Evolutionary conservation across 768 basidiomycete species (phyloP).

Genomic region (Lentinula guzmanii): DNA sequence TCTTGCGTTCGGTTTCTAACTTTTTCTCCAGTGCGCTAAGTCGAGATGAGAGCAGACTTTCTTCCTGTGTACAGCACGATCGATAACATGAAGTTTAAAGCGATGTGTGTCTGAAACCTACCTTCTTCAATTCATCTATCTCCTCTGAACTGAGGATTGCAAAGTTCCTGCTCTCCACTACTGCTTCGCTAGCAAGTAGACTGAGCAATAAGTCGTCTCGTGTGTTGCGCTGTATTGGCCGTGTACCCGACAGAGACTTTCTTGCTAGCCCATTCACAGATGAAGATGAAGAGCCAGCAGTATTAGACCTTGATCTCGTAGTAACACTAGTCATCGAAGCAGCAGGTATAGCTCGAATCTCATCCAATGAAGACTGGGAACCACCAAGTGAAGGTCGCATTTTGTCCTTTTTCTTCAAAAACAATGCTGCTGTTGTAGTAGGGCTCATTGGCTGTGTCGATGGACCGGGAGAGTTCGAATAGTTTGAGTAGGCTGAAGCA

Average conservation of each 20-base stretch:
- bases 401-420: conserved; percentile 46
- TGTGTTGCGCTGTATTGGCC: conserved; percentile 42
- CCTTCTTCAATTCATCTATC: conserved; percentile 48
- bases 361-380: not conserved
- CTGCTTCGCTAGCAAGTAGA: conserved; percentile 88
- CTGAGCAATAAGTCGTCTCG: conserved; percentile 86
- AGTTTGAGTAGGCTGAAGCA: conserved; percentile 4
- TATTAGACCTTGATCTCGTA: not conserved
- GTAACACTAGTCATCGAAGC: not conserved
- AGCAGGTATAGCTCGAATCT: not conserved
- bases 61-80: conserved; percentile 47
- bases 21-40: conserved; percentile 65
- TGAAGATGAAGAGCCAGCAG: not conserved
- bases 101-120: conserved; percentile 13
- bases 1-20: conserved; percentile 76
- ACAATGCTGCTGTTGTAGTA: conserved; percentile 38
- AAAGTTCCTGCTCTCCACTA: conserved; percentile 83
- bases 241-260: conserved; percentile 29
- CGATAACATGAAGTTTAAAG: not conserved
- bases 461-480: not conserved
- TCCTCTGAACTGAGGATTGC: conserved; percentile 60
- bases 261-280: conserved; percentile 21
- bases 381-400: conserved; percentile 13
- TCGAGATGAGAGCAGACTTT: conserved; percentile 62
- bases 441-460: conserved; percentile 18